Evolutionary conservation across 2,329 filamentous ascomycete genomes (phyloP).

Genomic region (Septoria petroselini): DNA sequence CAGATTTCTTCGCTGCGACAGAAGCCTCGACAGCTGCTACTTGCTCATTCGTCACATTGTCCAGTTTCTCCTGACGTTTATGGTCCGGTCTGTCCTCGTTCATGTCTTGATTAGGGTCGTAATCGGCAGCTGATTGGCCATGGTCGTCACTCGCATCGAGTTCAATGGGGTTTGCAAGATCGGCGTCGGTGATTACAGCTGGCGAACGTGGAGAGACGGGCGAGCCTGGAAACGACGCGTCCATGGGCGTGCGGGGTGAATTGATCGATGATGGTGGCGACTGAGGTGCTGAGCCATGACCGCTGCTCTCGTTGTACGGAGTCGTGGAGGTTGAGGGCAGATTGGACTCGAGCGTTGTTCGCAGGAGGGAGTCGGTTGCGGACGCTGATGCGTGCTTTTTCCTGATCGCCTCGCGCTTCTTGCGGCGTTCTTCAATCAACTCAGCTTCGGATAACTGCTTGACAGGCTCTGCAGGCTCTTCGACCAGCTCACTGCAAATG

Average conservation of each 20-base stretch:
- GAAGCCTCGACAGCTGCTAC: slow-evolving; percentile 23
- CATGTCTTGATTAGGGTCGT: slow-evolving; percentile 87
- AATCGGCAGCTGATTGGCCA: slow-evolving; percentile 86
- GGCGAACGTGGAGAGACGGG: slow-evolving; percentile 42
- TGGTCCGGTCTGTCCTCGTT: slow-evolving; percentile 61
- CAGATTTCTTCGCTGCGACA: slow-evolving; percentile 11
- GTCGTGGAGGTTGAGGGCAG: slow-evolving; percentile 38
- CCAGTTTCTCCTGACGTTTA: slow-evolving; percentile 28
- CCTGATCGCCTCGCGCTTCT: slow-evolving; percentile 77
- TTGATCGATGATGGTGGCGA: slow-evolving; percentile 30
- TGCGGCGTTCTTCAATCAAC: slow-evolving; percentile 79
- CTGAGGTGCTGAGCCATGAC: slow-evolving; percentile 27
- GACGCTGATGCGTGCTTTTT: slow-evolving; percentile 69
- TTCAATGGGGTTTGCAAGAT: slow-evolving; percentile 37
- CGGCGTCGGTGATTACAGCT: slow-evolving; percentile 42
- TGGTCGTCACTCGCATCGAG: slow-evolving; percentile 51
- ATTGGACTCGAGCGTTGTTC: slow-evolving; percentile 50
- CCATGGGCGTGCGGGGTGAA: slow-evolving; percentile 41
- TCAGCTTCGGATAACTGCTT: slow-evolving; percentile 71
- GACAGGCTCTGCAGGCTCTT: slow-evolving; percentile 35
- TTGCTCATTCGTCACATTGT: slow-evolving; percentile 28
- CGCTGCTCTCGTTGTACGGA: slow-evolving; percentile 31
- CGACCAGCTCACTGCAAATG: slow-evolving; percentile 47
- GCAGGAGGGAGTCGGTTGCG: slow-evolving; percentile 62
- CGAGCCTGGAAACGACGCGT: slow-evolving; percentile 30